Percentiles rank a stretch among this genome's conserved stretches.
phyloP scores from a whole-genome alignment of 73 alveolate genomes.

The Tetrahymena thermophila region DNA sequence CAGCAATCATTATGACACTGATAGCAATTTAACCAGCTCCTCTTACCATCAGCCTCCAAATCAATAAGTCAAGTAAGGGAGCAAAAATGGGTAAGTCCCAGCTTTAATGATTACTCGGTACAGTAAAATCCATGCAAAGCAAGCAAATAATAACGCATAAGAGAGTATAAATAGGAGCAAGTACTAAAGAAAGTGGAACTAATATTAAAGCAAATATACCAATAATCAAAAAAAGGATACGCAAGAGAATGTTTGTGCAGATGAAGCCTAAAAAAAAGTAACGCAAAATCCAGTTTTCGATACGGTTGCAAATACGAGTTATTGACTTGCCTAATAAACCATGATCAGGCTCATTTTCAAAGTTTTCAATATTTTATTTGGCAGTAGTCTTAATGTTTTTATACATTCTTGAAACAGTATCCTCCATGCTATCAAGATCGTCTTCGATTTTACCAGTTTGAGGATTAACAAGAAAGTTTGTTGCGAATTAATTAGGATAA shows the following conservation, averaged over 20 bases:
- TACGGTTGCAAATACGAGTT: not conserved
- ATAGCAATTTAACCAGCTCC: not conserved
- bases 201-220: not conserved
- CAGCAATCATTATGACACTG: not conserved
- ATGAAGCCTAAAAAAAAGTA: not conserved
- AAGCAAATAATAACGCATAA: not conserved
- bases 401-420: not conserved
- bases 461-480: not conserved
- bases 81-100: not conserved
- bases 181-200: not conserved
- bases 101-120: not conserved
- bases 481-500: not conserved
- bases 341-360: not conserved
- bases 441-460: not conserved
- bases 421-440: not conserved
- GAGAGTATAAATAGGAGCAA: not conserved
- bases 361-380: not conserved
- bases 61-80: not conserved
- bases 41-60: not conserved
- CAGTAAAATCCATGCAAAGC: not conserved
- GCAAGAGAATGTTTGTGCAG: not conserved
- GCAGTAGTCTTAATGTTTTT: not conserved
- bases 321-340: not conserved
- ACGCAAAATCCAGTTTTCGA: not conserved
- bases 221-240: not conserved